Evolutionary conservation across 129 eudicot genomes (phyloP).

Genomic region (Deinandra increscens): DNA sequence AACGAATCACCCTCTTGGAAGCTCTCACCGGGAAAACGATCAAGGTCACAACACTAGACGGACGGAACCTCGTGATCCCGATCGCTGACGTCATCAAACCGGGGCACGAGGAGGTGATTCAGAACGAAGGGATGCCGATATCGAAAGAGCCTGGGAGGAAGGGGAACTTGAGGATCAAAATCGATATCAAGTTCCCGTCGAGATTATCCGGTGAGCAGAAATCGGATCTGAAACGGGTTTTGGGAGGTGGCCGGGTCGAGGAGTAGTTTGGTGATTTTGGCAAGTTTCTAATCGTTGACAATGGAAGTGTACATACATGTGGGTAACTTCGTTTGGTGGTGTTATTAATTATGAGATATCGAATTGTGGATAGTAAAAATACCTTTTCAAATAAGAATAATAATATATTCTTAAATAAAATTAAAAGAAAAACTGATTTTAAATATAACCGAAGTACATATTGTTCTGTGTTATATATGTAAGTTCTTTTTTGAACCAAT

Average conservation of each 20-base stretch:
- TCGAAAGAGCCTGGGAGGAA: slow-evolving; percentile 86
- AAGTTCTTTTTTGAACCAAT: too few species aligned
- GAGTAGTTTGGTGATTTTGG: slow-evolving; percentile 22
- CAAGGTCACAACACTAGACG: slow-evolving; percentile 64
- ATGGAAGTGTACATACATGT: slow-evolving; percentile 41
- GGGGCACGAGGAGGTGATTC: slow-evolving; percentile 64
- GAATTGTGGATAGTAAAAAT: slow-evolving; percentile 8
- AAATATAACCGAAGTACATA: too few species aligned
- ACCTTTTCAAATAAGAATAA: background rate
- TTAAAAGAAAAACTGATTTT: background rate
- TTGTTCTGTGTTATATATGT: too few species aligned
- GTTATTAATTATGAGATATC: slow-evolving; percentile 7
- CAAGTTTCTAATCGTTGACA: slow-evolving; percentile 33
- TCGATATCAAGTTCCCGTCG: slow-evolving; percentile 78
- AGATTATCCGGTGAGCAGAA: slow-evolving; percentile 72
- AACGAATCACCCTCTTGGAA: slow-evolving; percentile 64
- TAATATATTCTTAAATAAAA: background rate
- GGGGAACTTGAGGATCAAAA: slow-evolving; percentile 73
- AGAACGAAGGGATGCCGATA: slow-evolving; percentile 87
- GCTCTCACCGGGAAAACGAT: slow-evolving; percentile 79
- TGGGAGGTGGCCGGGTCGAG: slow-evolving; percentile 51
- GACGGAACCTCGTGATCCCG: slow-evolving; percentile 49
- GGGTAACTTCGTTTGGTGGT: slow-evolving; percentile 42
- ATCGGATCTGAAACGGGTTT: slow-evolving; percentile 67
- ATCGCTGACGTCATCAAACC: slow-evolving; percentile 64